Base-by-base conservation (phyloP, 257 asterid species). In the Ophiorrhiza pumila region DNA sequence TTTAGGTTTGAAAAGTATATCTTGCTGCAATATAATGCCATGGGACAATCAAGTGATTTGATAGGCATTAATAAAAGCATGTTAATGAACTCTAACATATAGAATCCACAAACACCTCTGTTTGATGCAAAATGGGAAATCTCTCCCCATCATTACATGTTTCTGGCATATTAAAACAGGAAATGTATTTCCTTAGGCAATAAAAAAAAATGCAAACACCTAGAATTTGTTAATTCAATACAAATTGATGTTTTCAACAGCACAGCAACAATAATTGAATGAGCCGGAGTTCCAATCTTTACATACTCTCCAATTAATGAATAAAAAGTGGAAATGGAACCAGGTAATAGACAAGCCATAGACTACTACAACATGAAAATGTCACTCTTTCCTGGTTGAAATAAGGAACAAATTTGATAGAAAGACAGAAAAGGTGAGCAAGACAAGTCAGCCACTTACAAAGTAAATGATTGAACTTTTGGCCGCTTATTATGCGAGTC, bases 401-500 rank as follows among this genome's bases (percentile, higher is more conserved):
- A 66, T 12, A 10, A 25, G n/a, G 5, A 45, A 29, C 4, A n/a
- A 41, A n/a, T 45, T 53, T n/a, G 13, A 27, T 58, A 58, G 7
- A 29, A 0, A 6, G 50, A 37, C 5, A 18, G 8, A 18, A 50
- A 34, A 75, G 17, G 14, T 7, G 25, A 37, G 4, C 7, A 29
- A 53, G 32, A 71, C 18, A 41, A 62, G 15, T 64, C 62, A 58
- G 75, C 42, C 49, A 2, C 94, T 92, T 80, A 95, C 99, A 86
- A 80, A 31, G 95, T 79, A 69, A 89, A 79, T 22, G 98, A 80
- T 71, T 84, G 89, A 83, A 90, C 88, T 90, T 89, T 95, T 58
- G 97, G 96, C 35, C 98, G 90, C 84, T 95, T 95, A 68, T 81
- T 90, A 65, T 79, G 93, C 1, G 72, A 70, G 71, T 83, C 91